Conservation (phyloP, 2,329 filamentous ascomycete species). For the Fusarium verticillioides region DNA sequence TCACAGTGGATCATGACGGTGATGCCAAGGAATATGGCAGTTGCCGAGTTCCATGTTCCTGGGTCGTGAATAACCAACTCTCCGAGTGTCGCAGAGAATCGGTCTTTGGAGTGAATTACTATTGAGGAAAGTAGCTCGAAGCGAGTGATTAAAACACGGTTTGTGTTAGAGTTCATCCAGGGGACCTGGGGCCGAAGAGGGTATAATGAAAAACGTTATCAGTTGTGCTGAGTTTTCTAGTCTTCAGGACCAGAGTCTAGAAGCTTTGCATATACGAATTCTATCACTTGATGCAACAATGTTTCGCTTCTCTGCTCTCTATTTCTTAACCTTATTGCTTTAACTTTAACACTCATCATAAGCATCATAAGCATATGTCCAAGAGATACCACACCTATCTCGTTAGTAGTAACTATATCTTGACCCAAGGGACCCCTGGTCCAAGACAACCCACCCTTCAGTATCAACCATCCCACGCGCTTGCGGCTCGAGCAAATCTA, state of each 20-base stretch:
- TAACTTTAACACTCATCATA: neutral
- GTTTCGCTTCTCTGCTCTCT: neutral
- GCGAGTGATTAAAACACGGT: neutral
- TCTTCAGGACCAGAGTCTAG: neutral
- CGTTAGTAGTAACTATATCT: neutral
- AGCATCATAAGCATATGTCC: neutral
- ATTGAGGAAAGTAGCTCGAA: constrained; percentile 8
- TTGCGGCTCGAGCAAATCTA: constrained; percentile 8
- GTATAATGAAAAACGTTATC: constrained; percentile 14
- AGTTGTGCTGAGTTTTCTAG: neutral
- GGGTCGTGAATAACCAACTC: constrained; percentile 1
- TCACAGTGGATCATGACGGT: constrained; percentile 12
- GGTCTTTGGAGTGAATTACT: constrained; percentile 2
- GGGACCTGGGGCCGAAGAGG: neutral
- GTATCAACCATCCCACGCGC: constrained; percentile 15
- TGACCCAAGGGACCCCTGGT: neutral
- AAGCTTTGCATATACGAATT: neutral
- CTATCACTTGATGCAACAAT: neutral
- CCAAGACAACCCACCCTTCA: constrained; percentile 13
- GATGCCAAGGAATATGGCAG: constrained; percentile 30
- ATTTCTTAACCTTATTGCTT: neutral
- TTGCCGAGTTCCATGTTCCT: constrained; percentile 32
- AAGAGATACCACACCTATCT: neutral
- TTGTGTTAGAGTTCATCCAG: constrained; percentile 16
- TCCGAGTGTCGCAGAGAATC: neutral